Evolutionary conservation across 768 basidiomycete species (phyloP).

Genomic region (Amanita pallidorosea): DNA sequence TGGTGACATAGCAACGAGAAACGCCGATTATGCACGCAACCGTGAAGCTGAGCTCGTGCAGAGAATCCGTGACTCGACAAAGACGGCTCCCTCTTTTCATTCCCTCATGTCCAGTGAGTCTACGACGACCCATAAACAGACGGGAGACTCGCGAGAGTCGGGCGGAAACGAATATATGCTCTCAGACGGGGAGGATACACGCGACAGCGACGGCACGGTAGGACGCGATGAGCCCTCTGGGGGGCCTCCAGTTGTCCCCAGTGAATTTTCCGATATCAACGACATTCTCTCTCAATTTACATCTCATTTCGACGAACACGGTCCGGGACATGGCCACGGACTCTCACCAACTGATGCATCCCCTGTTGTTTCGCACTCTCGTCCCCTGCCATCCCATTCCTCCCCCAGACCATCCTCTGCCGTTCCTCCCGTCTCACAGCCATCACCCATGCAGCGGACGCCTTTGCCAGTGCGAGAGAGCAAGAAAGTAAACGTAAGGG

Average conservation of each 20-base stretch:
- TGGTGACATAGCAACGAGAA: constrained; percentile 30
- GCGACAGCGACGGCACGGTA: constrained; percentile 27
- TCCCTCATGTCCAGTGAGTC: constrained; percentile 46
- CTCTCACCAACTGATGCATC: constrained; percentile 36
- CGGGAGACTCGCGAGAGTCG: constrained; percentile 24
- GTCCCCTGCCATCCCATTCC: constrained; percentile 18
- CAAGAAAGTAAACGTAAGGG: constrained; percentile 32
- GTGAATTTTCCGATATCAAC: constrained; percentile 61
- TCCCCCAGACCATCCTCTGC: constrained; percentile 29
- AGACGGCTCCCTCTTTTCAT: constrained; percentile 70
- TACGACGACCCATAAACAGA: constrained; percentile 13
- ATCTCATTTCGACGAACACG: constrained; percentile 39
- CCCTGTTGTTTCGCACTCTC: constrained; percentile 36
- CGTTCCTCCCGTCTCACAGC: background rate
- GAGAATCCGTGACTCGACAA: constrained; percentile 44
- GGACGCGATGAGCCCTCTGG: constrained; percentile 24
- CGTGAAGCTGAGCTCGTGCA: constrained; percentile 32
- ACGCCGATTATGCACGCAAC: constrained; percentile 31
- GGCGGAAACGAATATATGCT: constrained; percentile 50
- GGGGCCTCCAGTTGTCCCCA: constrained; percentile 38
- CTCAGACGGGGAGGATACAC: constrained; percentile 34
- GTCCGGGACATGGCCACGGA: constrained; percentile 36
- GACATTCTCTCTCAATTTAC: constrained; percentile 71
- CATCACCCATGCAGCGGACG: constrained; percentile 11
- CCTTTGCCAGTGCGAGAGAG: constrained; percentile 21